phyloP scores from a whole-genome alignment of 805 yeast genomes.

The Barnettozyma populi region DNA sequence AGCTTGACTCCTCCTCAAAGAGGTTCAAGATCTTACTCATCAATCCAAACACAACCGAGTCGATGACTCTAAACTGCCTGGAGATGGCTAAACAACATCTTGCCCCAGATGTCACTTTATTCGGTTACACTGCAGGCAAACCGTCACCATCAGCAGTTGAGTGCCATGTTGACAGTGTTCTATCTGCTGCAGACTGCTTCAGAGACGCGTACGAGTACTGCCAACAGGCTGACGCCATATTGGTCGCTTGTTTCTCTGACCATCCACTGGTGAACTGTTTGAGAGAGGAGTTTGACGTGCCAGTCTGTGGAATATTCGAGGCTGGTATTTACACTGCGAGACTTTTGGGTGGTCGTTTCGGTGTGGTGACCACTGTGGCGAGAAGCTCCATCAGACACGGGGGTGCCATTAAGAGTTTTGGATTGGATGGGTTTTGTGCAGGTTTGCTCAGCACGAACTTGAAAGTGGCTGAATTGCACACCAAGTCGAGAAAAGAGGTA shows the following conservation, averaged over 20 bases:
- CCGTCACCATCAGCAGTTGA: constrained; percentile 29
- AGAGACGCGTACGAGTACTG: constrained; percentile 27
- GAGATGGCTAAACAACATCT: constrained; percentile 25
- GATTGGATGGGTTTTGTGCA: constrained; percentile 28
- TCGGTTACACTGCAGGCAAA: constrained; percentile 27
- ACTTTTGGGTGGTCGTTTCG: constrained; percentile 30
- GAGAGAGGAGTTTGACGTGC: constrained; percentile 31
- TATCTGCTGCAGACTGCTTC: constrained; percentile 28
- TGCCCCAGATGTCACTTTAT: constrained; percentile 27
- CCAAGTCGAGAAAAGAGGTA: constrained; percentile 29
- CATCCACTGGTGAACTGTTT: constrained; percentile 31
- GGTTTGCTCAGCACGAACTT: constrained; percentile 29
- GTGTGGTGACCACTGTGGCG: constrained; percentile 28
- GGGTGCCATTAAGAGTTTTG: constrained; percentile 26
- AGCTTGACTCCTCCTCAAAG: not conserved
- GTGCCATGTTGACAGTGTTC: constrained; percentile 31
- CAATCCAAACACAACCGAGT: constrained; percentile 28
- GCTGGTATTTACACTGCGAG: constrained; percentile 31
- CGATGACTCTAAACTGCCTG: constrained; percentile 29
- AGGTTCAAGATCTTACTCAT: constrained; percentile 24
- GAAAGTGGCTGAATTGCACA: constrained; percentile 29
- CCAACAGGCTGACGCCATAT: constrained; percentile 26
- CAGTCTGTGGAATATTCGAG: constrained; percentile 31
- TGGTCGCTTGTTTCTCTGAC: constrained; percentile 33
- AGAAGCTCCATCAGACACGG: constrained; percentile 29